Conservation (phyloP, 169 alveolate species). For the Plasmodium inui region DNA sequence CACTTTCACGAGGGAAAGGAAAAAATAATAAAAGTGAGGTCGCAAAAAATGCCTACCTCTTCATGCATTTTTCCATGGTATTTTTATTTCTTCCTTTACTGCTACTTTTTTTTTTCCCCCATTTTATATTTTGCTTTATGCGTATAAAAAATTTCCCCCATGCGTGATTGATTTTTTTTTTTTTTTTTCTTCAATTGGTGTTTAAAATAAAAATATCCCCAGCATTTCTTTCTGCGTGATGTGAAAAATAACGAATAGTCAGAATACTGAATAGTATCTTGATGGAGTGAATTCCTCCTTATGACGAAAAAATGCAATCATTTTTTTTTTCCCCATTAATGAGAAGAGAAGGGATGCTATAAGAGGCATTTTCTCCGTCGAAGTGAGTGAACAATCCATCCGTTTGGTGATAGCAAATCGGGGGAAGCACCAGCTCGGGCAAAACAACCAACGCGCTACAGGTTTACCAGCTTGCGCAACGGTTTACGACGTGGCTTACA, state of each 20-base stretch:
- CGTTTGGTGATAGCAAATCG: background rate
- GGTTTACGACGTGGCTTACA: background rate
- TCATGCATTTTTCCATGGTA: background rate
- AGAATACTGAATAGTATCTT: background rate
- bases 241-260: constrained; percentile 1
- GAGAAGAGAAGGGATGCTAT: background rate
- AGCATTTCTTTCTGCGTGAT: background rate
- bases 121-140: constrained; percentile 4
- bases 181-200: background rate
- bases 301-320: background rate
- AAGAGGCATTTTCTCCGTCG: background rate
- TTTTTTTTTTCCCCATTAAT: background rate
- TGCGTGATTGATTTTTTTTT: background rate
- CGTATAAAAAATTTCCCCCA: background rate
- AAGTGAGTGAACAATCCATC: background rate
- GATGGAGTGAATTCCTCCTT: background rate
- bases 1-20: background rate
- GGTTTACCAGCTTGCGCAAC: background rate
- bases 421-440: background rate
- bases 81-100: background rate
- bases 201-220: background rate
- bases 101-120: background rate
- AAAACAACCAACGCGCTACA: background rate
- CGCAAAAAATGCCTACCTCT: background rate
- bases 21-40: background rate